Base-by-base conservation (phyloP, 1,284 basidiomycete species). In the Cerioporus squamosus region DNA sequence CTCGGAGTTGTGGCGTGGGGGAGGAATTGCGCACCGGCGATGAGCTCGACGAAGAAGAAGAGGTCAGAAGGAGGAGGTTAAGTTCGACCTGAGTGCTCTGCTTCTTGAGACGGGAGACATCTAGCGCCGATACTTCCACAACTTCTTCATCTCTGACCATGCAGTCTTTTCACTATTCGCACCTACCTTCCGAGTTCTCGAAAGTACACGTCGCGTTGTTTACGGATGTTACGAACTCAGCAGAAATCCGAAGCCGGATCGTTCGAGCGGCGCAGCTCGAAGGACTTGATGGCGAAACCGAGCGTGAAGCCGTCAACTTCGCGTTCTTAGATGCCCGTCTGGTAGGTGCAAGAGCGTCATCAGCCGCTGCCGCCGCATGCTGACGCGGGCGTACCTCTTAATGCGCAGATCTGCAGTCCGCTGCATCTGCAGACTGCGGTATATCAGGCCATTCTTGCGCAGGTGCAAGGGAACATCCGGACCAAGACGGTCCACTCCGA, bases 1-100 rank as follows among this genome's bases (percentile, higher is more conserved):
- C 15, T n/a, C n/a, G n/a, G 44, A 39, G 29, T 17, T 24, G 38
- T 42, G 49, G 49, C 22, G 33, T 38, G 17, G 38, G 45, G 18
- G 33, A 31, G 38, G 38, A 42, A 43, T 33, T 24, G 76, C 84
- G 64, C 62, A 87, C 93, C 93, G 63, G 85, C 85, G 62, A 93
- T 86, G 71, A 97, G 84, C 74, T 98, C 97, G 56, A 98, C 80
- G 68, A 98, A 86, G 78, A 99, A 97, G 81, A 99, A 98, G 52
- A 89, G 47, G 7, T 92, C 74, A 75, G 26, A 8, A 8, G 26
- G 26, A 26, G 26, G 26, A 26, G 26, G 26, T 29, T 29, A 29
- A 29, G 6, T 29, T 29, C 26, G 9, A 2, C 3, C 26, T 29
- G 5, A 26, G 26, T n/a, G n/a, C 26, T 6, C 26, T 29, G 26